phyloP scores from a whole-genome alignment of 2,329 filamentous ascomycete genomes.

The Diaporthe citri region DNA sequence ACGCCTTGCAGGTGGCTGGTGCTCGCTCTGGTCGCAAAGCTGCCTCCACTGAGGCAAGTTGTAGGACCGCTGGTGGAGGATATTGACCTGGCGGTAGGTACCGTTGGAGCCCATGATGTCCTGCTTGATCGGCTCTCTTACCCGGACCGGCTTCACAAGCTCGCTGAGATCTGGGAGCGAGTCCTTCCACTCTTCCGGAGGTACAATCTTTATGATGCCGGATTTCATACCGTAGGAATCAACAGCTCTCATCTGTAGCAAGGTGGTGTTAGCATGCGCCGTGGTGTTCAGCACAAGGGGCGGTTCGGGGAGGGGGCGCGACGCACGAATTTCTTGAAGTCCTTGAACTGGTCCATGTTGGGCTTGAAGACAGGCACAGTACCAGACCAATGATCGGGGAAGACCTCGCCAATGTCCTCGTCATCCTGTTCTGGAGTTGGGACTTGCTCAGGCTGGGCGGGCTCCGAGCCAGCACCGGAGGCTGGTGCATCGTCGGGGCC shows the following conservation, averaged over 20 bases:
- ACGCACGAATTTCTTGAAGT: slow-evolving; percentile 90
- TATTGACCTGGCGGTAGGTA: slow-evolving; percentile 96
- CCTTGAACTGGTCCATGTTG: slow-evolving; percentile 93
- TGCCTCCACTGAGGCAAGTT: slow-evolving; percentile 97
- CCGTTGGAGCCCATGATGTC: slow-evolving; percentile 97
- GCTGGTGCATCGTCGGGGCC: slow-evolving; percentile 37
- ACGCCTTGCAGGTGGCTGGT: slow-evolving; percentile 92
- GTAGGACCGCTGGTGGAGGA: slow-evolving; percentile 95
- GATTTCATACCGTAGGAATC: slow-evolving; percentile 97
- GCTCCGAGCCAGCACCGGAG: background rate
- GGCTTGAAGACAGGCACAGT: slow-evolving; percentile 95
- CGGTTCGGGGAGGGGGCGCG: background rate
- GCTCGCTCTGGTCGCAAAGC: slow-evolving; percentile 92
- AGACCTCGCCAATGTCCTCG: slow-evolving; percentile 79
- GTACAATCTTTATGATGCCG: slow-evolving; percentile 95
- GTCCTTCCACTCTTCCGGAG: slow-evolving; percentile 92
- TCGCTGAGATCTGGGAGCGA: slow-evolving; percentile 84
- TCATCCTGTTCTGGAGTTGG: slow-evolving; percentile 46
- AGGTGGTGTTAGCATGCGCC: slow-evolving; percentile 46
- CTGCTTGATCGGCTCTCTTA: slow-evolving; percentile 97
- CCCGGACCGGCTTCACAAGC: slow-evolving; percentile 88
- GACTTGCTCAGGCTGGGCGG: slow-evolving; percentile 41
- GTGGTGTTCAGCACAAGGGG: slow-evolving; percentile 13
- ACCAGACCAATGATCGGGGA: slow-evolving; percentile 91
- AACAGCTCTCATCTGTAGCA: slow-evolving; percentile 77